Conservation (phyloP, 768 basidiomycete genomes). For the Mycena galopus region DNA sequence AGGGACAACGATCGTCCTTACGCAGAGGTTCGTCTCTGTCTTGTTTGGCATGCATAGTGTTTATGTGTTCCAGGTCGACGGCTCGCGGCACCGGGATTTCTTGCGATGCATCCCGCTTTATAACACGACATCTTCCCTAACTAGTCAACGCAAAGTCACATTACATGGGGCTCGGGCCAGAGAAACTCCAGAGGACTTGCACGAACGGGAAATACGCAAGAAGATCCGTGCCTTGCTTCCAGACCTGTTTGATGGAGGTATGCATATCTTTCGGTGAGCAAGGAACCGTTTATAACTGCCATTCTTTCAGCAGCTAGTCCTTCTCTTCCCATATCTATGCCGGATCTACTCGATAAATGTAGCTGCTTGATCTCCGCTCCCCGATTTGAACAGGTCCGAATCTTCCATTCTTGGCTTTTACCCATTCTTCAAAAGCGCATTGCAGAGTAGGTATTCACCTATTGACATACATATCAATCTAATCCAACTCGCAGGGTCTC, state of each 20-base stretch:
- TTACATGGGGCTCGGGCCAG: slow-evolving; percentile 78
- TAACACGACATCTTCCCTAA: slow-evolving; percentile 67
- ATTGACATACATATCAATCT: neutral
- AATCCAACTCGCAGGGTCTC: slow-evolving; percentile 26
- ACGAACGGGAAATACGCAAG: slow-evolving; percentile 78
- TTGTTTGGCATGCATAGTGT: neutral
- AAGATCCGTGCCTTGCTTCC: slow-evolving; percentile 77
- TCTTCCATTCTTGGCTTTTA: slow-evolving; percentile 80
- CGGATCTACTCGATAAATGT: slow-evolving; percentile 59
- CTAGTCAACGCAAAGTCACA: slow-evolving; percentile 76
- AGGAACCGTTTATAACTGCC: neutral
- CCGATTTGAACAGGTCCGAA: slow-evolving; percentile 81
- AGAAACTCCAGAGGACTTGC: slow-evolving; percentile 77
- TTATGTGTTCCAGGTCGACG: slow-evolving; percentile 48
- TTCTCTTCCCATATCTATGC: slow-evolving; percentile 49
- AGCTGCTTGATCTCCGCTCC: slow-evolving; percentile 64
- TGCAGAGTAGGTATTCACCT: slow-evolving; percentile 53
- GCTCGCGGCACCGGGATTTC: slow-evolving; percentile 79
- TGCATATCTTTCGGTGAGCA: neutral
- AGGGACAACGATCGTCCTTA: slow-evolving; percentile 74
- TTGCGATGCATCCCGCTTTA: slow-evolving; percentile 81
- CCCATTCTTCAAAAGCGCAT: slow-evolving; percentile 73
- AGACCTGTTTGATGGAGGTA: slow-evolving; percentile 73
- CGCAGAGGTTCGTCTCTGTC: slow-evolving; percentile 58
- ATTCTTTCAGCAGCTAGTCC: slow-evolving; percentile 47